Evolutionary conservation across 257 asterid species (phyloP).

Genomic region (Solanum raphanifolium): DNA sequence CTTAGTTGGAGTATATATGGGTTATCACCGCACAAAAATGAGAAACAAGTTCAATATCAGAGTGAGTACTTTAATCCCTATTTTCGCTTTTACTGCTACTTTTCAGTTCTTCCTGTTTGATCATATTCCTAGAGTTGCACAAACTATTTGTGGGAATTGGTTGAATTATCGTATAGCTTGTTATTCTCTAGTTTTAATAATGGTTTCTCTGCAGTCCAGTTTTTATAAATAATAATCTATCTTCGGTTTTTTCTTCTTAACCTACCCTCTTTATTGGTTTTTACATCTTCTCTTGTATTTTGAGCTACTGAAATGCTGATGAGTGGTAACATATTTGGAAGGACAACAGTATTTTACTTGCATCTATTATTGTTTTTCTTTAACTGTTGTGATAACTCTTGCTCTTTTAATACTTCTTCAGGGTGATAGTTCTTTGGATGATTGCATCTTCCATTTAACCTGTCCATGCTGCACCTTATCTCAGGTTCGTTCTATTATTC

Average conservation of each 20-base stretch:
- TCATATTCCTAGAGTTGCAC: background rate
- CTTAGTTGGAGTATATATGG: conserved; percentile 52
- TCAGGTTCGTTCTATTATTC: conserved; percentile 48
- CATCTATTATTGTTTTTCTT: background rate
- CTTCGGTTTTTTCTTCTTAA: background rate
- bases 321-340: background rate
- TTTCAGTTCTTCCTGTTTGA: background rate
- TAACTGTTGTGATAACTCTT: background rate
- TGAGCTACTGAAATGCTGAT: background rate
- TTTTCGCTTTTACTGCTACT: background rate
- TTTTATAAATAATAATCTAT: background rate
- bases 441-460: conserved; percentile 65
- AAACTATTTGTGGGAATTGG: background rate
- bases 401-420: conserved; percentile 22
- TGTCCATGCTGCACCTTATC: conserved; percentile 90
- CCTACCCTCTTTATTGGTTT: background rate
- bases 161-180: background rate
- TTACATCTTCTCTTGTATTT: background rate
- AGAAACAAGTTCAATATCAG: conserved; percentile 75
- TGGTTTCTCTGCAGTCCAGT: background rate
- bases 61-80: conserved; percentile 25
- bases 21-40: conserved; percentile 59
- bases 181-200: background rate
- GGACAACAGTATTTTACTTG: background rate
- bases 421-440: conserved; percentile 74